phyloP scores from a whole-genome alignment of 2,329 filamentous ascomycete genomes.

The Colletotrichum agaves region DNA sequence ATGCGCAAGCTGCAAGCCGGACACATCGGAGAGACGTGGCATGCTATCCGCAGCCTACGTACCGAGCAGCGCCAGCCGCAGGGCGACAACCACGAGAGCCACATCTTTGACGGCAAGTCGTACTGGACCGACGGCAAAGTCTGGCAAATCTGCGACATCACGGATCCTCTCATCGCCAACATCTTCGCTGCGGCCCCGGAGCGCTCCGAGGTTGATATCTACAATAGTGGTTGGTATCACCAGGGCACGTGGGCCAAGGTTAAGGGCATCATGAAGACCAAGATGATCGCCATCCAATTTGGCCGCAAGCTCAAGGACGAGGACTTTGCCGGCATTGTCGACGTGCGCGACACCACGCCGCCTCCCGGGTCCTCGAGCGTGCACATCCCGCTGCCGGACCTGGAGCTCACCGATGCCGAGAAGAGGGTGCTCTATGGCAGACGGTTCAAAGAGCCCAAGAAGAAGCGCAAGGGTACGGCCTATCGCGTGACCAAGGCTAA shows the following conservation, averaged over 20 bases:
- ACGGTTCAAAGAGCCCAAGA: constrained; percentile 43
- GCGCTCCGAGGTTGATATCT: constrained; percentile 66
- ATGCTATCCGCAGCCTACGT: constrained; percentile 55
- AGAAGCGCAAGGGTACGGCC: constrained; percentile 39
- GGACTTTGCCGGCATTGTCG: constrained; percentile 57
- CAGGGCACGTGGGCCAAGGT: constrained; percentile 85
- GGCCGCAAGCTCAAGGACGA: constrained; percentile 60
- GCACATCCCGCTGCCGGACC: constrained; percentile 52
- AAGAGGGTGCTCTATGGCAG: constrained; percentile 47
- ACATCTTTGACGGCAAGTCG: constrained; percentile 84
- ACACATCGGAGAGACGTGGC: constrained; percentile 60
- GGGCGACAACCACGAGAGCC: constrained; percentile 60
- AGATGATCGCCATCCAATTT: constrained; percentile 76
- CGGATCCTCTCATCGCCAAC: constrained; percentile 76
- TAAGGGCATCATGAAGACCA: constrained; percentile 88
- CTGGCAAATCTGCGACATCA: constrained; percentile 95
- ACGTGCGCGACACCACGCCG: constrained; percentile 49
- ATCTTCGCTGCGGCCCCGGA: constrained; percentile 74
- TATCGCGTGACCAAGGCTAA: constrained; percentile 39
- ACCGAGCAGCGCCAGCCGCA: constrained; percentile 50
- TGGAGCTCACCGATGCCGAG: constrained; percentile 52
- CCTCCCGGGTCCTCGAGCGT: constrained; percentile 43
- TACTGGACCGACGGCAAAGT: constrained; percentile 85
- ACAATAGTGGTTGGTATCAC: constrained; percentile 84
- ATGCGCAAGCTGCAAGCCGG: constrained; percentile 65